These are phyloP conservation scores for Paramyrothecium sp. DNA, from an alignment of 2,329 filamentous ascomycete species.

Conservation along the genomic window DNA sequence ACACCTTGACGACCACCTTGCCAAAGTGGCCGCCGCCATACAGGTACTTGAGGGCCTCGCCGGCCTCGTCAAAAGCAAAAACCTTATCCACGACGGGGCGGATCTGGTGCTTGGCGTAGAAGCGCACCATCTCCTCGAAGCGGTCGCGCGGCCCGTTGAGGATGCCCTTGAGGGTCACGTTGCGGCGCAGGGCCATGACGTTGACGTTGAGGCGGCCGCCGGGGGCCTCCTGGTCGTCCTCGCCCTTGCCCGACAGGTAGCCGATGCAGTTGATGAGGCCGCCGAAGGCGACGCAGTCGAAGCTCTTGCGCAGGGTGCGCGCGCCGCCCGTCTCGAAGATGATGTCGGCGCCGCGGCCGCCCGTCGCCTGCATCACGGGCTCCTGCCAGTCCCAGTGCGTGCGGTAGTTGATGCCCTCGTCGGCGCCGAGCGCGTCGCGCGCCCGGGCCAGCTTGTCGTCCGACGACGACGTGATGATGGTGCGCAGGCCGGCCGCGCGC, in stretches of 20 bases:
- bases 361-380: slow-evolving; percentile 43
- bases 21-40: slow-evolving; percentile 54
- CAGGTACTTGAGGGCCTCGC: slow-evolving; percentile 51
- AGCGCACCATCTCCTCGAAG: slow-evolving; percentile 52
- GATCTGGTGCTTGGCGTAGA: slow-evolving; percentile 43
- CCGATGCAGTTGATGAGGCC: slow-evolving; percentile 53
- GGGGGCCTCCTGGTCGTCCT: slow-evolving; percentile 43
- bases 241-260: slow-evolving; percentile 46
- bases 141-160: slow-evolving; percentile 57
- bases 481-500: slow-evolving; percentile 47
- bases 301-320: slow-evolving; percentile 49
- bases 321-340: slow-evolving; percentile 56
- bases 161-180: slow-evolving; percentile 51
- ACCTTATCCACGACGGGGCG: slow-evolving; percentile 46
- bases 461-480: slow-evolving; percentile 54
- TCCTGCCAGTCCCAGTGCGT: slow-evolving; percentile 51
- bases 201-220: slow-evolving; percentile 56
- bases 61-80: slow-evolving; percentile 45
- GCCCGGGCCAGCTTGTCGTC: slow-evolving; percentile 49
- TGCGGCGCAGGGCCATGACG: slow-evolving; percentile 46
- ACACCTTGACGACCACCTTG: slow-evolving; percentile 51
- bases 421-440: slow-evolving; percentile 45
- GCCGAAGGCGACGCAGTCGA: slow-evolving; percentile 52
- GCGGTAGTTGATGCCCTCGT: slow-evolving; percentile 53
- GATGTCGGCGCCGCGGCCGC: slow-evolving; percentile 46